These are phyloP conservation scores for Suhomyces canberraensis DNA, from an alignment of 805 yeast species.

Conservation along the genomic window DNA sequence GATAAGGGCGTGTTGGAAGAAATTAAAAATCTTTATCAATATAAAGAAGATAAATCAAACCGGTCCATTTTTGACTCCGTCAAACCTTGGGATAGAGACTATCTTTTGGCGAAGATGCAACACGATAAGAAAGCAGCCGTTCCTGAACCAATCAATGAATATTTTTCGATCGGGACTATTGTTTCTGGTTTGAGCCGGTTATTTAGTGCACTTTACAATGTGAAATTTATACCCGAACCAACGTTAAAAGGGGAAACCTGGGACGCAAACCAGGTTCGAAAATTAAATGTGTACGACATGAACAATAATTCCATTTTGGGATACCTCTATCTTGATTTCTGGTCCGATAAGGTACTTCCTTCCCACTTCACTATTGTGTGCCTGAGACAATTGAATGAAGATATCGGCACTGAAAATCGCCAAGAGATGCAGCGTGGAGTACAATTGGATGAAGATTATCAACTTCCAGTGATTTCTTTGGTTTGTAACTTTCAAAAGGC, in stretches of 20 bases:
- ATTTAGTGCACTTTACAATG: slow-evolving; percentile 71
- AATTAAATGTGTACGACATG: slow-evolving; percentile 65
- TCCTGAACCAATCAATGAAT: slow-evolving; percentile 53
- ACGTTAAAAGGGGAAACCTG: slow-evolving; percentile 77
- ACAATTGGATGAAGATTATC: slow-evolving; percentile 50
- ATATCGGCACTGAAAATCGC: slow-evolving; percentile 27
- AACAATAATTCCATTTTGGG: slow-evolving; percentile 62
- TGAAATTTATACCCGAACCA: slow-evolving; percentile 65
- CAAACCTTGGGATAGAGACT: slow-evolving; percentile 93
- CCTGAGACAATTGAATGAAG: slow-evolving; percentile 67
- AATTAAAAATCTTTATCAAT: slow-evolving; percentile 44
- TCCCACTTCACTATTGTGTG: slow-evolving; percentile 96
- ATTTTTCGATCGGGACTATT: slow-evolving; percentile 82
- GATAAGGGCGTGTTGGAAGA: slow-evolving; percentile 54
- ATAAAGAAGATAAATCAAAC: slow-evolving; percentile 15
- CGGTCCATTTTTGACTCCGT: slow-evolving; percentile 23
- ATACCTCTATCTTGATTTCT: slow-evolving; percentile 81
- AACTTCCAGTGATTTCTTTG: slow-evolving; percentile 84
- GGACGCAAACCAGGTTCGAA: slow-evolving; percentile 75
- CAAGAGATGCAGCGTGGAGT: slow-evolving; percentile 22
- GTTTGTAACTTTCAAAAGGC: slow-evolving; percentile 72
- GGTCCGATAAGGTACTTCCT: slow-evolving; percentile 76
- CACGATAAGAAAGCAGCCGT: slow-evolving; percentile 4
- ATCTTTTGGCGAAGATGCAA: slow-evolving; percentile 29
- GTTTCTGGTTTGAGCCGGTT: slow-evolving; percentile 76